Conservation (phyloP, 306 rosid species). For the Fragaria iinumae region DNA sequence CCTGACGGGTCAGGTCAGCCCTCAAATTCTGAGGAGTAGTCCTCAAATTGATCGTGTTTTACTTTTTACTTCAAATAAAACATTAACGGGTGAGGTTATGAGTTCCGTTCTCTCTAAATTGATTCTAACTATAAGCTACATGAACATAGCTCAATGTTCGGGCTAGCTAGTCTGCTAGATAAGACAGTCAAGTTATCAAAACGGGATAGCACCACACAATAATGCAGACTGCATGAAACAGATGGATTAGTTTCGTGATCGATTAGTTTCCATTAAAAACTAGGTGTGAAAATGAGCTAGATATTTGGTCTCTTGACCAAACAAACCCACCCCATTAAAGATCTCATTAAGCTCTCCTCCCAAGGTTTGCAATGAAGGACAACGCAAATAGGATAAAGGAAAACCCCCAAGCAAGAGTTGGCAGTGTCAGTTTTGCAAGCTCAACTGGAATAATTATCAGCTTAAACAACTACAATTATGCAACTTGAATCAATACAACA, state of each 20-base stretch:
- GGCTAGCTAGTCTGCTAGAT: conserved; percentile 22
- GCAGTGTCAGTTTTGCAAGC: conserved; percentile 77
- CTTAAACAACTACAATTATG: conserved; percentile 27
- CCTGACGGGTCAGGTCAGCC: not conserved
- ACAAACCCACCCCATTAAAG: conserved; percentile 37
- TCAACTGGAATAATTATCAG: conserved; percentile 48
- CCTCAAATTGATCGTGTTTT: not conserved
- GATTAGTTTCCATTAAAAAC: conserved; percentile 19
- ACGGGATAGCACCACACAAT: conserved; percentile 21
- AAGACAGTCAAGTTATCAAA: conserved; percentile 38
- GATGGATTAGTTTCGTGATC: conserved; percentile 29
- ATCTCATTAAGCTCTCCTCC: conserved; percentile 45
- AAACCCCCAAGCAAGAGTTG: conserved; percentile 48
- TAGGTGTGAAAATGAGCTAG: conserved; percentile 43
- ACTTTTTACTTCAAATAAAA: not conserved
- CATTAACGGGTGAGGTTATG: not conserved
- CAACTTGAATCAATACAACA: conserved; percentile 16
- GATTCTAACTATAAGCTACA: not conserved
- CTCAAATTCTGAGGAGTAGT: not conserved
- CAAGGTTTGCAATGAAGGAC: conserved; percentile 56
- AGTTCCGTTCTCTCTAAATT: not conserved
- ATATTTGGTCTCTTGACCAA: conserved; percentile 64
- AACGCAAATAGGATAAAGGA: conserved; percentile 49
- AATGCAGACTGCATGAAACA: conserved; percentile 39
- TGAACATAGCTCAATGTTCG: not conserved